Base-by-base conservation (phyloP, 495 filamentous ascomycete genomes). In the Xylaria intraflava region DNA sequence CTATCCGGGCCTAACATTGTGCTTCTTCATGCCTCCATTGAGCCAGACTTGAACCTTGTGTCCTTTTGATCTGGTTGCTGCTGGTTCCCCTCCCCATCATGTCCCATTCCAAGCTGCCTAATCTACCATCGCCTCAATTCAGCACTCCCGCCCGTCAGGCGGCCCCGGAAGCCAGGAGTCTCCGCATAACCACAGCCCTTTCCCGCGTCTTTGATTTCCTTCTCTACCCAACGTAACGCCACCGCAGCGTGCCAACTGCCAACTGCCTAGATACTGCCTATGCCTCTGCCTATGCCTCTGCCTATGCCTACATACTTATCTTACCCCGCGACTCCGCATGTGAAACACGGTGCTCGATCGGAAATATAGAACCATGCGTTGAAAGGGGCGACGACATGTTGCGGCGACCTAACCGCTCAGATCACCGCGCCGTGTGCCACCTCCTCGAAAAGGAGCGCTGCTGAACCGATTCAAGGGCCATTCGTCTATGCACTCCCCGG, bases 311-410 rank as follows among this genome's bases (percentile, higher is more conserved):
- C n/a, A n/a, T n/a, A n/a, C n/a, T n/a, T n/a, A n/a, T n/a, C n/a
- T n/a, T n/a, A 46, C 51, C 51, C 51, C 51, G 43, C 51, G 51
- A 46, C 33, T 53, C 51, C 46, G 51, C 43, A 53, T 53, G 43
- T 36, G 42, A 30, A 46, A 53, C 42, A 31, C 33, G 51, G 42
- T 38, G 30, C 38, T 29, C 38, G 31, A 44, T 53, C 51, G 23
- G 50, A 53, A 30, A 43, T 29, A 46, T 43, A 53, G n/a, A n/a
- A n/a, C 50, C 40, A 53, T 46, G 49, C 50, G 30, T 30, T 53
- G 50, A 53, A 29, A 53, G 45, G 50, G n/a, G n/a, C n/a, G n/a
- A n/a, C n/a, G n/a, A n/a, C n/a, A n/a, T n/a, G n/a, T n/a, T n/a
- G n/a, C n/a, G n/a, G n/a, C n/a, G n/a, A n/a, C n/a, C n/a, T n/a